Percentiles rank a stretch among this genome's conserved stretches.
Conservation (phyloP, 2,329 filamentous ascomycete species). For the Epichloe coenophiala region DNA sequence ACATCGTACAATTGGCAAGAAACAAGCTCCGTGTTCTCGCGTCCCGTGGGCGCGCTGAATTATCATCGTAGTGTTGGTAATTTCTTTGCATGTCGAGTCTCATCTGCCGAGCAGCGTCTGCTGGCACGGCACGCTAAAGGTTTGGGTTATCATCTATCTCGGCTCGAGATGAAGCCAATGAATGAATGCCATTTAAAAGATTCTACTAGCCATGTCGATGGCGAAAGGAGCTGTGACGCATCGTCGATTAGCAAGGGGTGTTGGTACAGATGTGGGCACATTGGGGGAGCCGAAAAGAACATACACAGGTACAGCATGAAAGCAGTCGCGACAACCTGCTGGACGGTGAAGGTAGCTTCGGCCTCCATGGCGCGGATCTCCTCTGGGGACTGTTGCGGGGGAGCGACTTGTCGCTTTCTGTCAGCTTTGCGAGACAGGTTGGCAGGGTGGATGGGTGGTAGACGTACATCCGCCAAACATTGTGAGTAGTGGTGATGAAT, state of each 20-base stretch:
- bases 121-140: neutral
- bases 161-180: neutral
- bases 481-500: neutral
- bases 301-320: constrained; percentile 65
- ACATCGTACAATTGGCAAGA: constrained; percentile 7
- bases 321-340: constrained; percentile 51
- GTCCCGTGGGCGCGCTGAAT: neutral
- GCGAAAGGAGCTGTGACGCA: constrained; percentile 38
- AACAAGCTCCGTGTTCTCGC: neutral
- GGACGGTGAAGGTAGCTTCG: constrained; percentile 53
- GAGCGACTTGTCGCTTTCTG: constrained; percentile 35
- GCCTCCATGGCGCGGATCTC: constrained; percentile 59
- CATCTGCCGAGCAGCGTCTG: neutral
- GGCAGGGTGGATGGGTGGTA: neutral
- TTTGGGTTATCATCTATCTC: neutral
- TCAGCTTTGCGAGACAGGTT: constrained; percentile 9
- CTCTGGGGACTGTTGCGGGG: constrained; percentile 54
- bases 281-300: constrained; percentile 15
- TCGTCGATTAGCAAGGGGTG: neutral
- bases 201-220: constrained; percentile 36
- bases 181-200: constrained; percentile 20
- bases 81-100: neutral
- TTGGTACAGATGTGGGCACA: neutral
- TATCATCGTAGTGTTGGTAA: neutral
- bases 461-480: constrained; percentile 29